Evolutionary conservation across 306 rosid species (phyloP).

Genomic region (Ormosia semicastrata): DNA sequence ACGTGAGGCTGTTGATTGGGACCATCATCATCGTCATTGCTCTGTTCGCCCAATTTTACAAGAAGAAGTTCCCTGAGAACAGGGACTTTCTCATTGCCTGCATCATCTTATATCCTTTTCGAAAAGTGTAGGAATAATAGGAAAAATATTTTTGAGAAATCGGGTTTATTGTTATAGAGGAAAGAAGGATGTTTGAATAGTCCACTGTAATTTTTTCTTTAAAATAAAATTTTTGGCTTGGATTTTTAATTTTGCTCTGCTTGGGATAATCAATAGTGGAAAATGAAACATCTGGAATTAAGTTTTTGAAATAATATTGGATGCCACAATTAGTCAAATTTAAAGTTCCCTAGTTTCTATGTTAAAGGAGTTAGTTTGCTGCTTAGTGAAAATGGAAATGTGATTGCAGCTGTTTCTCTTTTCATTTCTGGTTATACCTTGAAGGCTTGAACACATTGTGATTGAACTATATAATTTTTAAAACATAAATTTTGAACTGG

Average conservation of each 20-base stretch:
- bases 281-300: conserved; percentile 3
- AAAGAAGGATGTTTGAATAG: not conserved
- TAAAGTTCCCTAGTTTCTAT: not conserved
- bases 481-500: not conserved
- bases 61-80: conserved; percentile 92
- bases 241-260: not conserved
- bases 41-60: conserved; percentile 90
- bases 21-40: conserved; percentile 70
- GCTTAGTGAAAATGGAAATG: not conserved
- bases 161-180: not conserved
- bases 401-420: not conserved
- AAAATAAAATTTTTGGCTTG: not conserved
- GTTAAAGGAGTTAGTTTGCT: not conserved
- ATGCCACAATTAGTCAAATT: not conserved
- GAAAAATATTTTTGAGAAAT: not conserved
- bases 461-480: not conserved
- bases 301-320: not conserved
- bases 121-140: not conserved
- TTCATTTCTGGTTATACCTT: no score
- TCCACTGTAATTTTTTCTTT: not conserved
- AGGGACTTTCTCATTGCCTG: conserved; percentile 75
- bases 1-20: conserved; percentile 63
- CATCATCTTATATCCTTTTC: conserved; percentile 84
- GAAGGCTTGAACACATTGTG: not conserved
- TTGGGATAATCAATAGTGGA: not conserved